Evolutionary conservation across 257 asterid genomes (phyloP), one percentile per base, ranked within the genome.

Genomic region (Solanum phureja): DNA sequence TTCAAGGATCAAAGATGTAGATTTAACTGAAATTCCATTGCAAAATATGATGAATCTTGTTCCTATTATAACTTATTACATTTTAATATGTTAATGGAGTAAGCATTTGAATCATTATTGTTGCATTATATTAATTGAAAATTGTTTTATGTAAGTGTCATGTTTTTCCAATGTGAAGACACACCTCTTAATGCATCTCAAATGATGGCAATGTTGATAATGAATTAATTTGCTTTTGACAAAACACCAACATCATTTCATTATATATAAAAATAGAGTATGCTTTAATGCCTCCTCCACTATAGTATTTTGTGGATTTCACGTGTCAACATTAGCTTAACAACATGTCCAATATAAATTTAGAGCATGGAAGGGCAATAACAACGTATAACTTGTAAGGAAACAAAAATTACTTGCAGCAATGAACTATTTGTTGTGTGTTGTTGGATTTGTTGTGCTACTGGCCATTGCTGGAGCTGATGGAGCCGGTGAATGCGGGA

Each of bases 401-500:
- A 49, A 56, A 0, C 35, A 66, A 27, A 13, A 68, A 13, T 29
- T 27, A 27, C 16, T 64, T 66, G 35, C 13, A 69, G 35, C 5
- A 72, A 72, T 40, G 19, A 91, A 90, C 27, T 87, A 76, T 62
- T 23, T 90, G 44, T 11, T 90, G 27, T 87, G 83, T 88, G 60
- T 88, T 68, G 27, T 90, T 6, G 90, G 85, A 8, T 34, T 91
- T 46, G 9, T 93, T 16, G 84, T 69, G 8, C 11, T 90, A 40
- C 23, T 87, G 8, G 85, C 83, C 14, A 33, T 72, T 18, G 46
- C 88, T 0, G 69, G 83, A 6, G 94, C 90, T 18, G 42, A 72
- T 64, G 87, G 34, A 2, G 94, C 89, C 2, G 92, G 93, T 5
- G 93, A 90, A 88, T 93, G 94, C 24, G 94, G 92, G 21, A 88